Evolutionary conservation across 2,329 filamentous ascomycete genomes (phyloP).

Genomic region (Penicillium capsulatum): DNA sequence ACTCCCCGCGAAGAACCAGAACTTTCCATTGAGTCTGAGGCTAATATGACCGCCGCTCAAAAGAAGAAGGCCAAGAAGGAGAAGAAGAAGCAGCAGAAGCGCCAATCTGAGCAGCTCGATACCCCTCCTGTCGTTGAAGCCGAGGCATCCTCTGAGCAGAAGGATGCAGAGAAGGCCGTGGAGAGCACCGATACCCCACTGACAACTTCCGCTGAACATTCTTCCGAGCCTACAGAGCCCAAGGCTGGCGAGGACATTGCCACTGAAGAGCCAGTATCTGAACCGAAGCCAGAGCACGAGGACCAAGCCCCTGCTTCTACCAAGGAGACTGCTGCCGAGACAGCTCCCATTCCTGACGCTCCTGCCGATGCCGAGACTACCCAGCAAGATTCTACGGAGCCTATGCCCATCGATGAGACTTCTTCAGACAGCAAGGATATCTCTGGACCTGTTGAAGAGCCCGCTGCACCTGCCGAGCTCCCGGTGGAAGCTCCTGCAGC

Average conservation of each 20-base stretch:
- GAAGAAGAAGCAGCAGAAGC: conserved; percentile 25
- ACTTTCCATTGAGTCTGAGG: conserved; percentile 3
- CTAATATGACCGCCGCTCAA: conserved; percentile 19
- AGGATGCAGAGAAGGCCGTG: background rate
- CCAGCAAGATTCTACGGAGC: background rate
- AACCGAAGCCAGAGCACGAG: background rate
- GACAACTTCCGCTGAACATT: background rate
- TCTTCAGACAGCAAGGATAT: background rate
- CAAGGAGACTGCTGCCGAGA: background rate
- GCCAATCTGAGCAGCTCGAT: conserved; percentile 14
- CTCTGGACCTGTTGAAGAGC: background rate
- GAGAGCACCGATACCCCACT: background rate
- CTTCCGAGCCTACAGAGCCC: background rate
- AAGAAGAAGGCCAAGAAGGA: conserved; percentile 44
- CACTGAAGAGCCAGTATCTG: conserved; percentile 1
- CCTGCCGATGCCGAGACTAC: conserved; percentile 1
- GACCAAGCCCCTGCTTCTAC: background rate
- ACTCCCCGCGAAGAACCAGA: conserved; percentile 2
- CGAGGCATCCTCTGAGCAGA: conserved; percentile 3
- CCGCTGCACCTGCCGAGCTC: background rate
- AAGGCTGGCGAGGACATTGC: conserved; percentile 1
- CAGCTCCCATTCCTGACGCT: background rate
- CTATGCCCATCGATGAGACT: background rate
- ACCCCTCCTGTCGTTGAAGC: conserved; percentile 4
- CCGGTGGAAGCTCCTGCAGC: conserved; percentile 1